phyloP scores from a whole-genome alignment of 306 rosid species.

The Dryas alaskensis region DNA sequence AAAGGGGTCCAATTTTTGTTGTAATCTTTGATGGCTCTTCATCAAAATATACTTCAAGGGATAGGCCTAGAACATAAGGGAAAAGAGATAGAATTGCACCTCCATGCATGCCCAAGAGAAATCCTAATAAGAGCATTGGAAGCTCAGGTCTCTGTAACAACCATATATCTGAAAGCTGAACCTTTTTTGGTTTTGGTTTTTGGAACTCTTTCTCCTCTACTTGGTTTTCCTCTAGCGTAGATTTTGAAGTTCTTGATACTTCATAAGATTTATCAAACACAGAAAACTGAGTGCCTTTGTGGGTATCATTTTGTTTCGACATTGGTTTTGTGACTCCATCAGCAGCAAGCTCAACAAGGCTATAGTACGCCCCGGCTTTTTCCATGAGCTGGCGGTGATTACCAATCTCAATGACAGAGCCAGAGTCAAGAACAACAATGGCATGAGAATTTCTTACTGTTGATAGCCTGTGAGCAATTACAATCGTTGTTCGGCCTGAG shows the following conservation, averaged over 20 bases:
- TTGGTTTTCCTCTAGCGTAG: conserved; percentile 29
- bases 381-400: conserved; percentile 71
- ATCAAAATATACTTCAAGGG: conserved; percentile 58
- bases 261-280: conserved; percentile 41
- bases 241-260: conserved; percentile 26
- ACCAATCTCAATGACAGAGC: conserved; percentile 71
- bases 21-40: conserved; percentile 37
- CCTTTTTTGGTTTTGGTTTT: conserved; percentile 33
- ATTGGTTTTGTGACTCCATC: conserved; percentile 44
- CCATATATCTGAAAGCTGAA: conserved; percentile 57
- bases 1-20: conserved; percentile 47
- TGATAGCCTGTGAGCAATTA: conserved; percentile 85
- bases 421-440: conserved; percentile 73
- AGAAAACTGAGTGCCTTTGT: conserved; percentile 31
- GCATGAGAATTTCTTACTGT: conserved; percentile 67
- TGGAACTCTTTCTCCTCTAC: conserved; percentile 36
- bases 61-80: conserved; percentile 61
- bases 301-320: conserved; percentile 21
- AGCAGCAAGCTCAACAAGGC: conserved; percentile 76
- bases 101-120: conserved; percentile 63
- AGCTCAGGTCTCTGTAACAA: conserved; percentile 68
- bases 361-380: conserved; percentile 60
- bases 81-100: conserved; percentile 78
- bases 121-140: conserved; percentile 51
- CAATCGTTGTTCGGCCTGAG: conserved; percentile 66